phyloP scores from a whole-genome alignment of 495 filamentous ascomycete genomes.

The Parmelia sp. region DNA sequence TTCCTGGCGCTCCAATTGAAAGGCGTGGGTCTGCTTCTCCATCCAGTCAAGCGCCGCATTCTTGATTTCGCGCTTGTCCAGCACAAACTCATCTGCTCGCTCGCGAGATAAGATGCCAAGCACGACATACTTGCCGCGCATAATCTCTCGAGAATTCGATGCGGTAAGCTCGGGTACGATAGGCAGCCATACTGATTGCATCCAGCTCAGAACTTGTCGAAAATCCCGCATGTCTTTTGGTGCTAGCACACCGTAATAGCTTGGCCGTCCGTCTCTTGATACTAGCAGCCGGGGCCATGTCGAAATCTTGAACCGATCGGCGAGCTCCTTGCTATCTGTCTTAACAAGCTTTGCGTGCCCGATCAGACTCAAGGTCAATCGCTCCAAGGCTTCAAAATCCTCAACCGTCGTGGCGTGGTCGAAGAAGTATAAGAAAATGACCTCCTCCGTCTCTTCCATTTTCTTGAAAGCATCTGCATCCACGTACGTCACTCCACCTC shows the following conservation, averaged over 20 bases:
- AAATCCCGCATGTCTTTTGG: slow-evolving; percentile 88
- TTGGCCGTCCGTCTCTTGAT: slow-evolving; percentile 78
- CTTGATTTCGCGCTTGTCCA: slow-evolving; percentile 83
- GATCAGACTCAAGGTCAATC: slow-evolving; percentile 75
- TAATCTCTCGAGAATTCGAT: slow-evolving; percentile 85
- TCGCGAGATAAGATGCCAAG: slow-evolving; percentile 81
- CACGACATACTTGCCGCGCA: slow-evolving; percentile 88
- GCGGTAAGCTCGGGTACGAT: slow-evolving; percentile 93
- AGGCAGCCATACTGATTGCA: slow-evolving; percentile 94
- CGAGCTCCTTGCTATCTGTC: slow-evolving; percentile 65
- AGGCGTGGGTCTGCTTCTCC: slow-evolving; percentile 84
- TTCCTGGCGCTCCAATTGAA: slow-evolving; percentile 86
- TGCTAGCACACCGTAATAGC: slow-evolving; percentile 75
- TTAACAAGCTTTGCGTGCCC: slow-evolving; percentile 90
- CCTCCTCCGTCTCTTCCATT: slow-evolving; percentile 87
- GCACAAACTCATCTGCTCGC: slow-evolving; percentile 68
- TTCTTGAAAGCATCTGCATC: slow-evolving; percentile 69
- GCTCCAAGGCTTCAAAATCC: slow-evolving; percentile 83
- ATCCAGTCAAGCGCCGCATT: slow-evolving; percentile 95
- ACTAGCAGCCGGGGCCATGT: slow-evolving; percentile 92
- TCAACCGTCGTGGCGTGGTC: slow-evolving; percentile 88
- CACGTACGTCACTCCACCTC: slow-evolving; percentile 72
- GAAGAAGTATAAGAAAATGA: slow-evolving; percentile 95
- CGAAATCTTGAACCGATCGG: slow-evolving; percentile 81
- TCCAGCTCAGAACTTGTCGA: slow-evolving; percentile 76